Base-by-base conservation (phyloP, 179 eudicot genomes). In the Kewa caespitosa region DNA sequence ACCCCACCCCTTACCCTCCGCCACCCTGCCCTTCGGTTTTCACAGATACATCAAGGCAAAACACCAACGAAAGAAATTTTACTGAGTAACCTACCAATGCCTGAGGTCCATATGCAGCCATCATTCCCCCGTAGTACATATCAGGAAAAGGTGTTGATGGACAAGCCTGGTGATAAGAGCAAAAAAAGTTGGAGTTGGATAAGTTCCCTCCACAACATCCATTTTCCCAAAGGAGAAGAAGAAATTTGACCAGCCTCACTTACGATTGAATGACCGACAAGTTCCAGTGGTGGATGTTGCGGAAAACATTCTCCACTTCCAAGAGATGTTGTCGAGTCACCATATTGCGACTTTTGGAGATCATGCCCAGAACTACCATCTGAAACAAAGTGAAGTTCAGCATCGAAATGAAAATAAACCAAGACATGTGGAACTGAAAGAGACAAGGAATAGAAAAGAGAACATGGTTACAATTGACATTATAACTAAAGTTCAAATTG, bases 231-330 rank as follows among this genome's bases (percentile, higher is more conserved):
- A 60, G 6, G 54, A 27, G 20, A 30, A 2, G 31, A 38, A 20
- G 31, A 33, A 59, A 9, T 7, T 36, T 23, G 2, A 67, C 54
- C 10, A 11, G 25, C 55, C 60, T 59, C 54, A 83, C 96, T 87
- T 91, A 94, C 98, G 74, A 92, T 79, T 65, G 98, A 89, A 82
- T 91, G 97, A 27, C 97, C 94, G 81, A 86, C 91, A 81, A 92
- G 97, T 75, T 94, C 96, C 46, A 86, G 86, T 70, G 85, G 94
- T 60, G 91, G 86, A 52, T 86, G 85, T 76, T 87, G 96, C 38
- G 84, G 69, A 61, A 79, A 79, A 76, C 75, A 81, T 66, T 83
- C 90, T 62, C 79, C 84, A 65, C 67, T 87, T 68, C 78, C 84
- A 38, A 83, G 76, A 76, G 81, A 85, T 39, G 83, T 18, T 41